A percentile compares a stretch with the other conserved stretches of the same genome.
phyloP scores from a whole-genome alignment of 352 stramenopile species.

The Bremia lactucae region DNA sequence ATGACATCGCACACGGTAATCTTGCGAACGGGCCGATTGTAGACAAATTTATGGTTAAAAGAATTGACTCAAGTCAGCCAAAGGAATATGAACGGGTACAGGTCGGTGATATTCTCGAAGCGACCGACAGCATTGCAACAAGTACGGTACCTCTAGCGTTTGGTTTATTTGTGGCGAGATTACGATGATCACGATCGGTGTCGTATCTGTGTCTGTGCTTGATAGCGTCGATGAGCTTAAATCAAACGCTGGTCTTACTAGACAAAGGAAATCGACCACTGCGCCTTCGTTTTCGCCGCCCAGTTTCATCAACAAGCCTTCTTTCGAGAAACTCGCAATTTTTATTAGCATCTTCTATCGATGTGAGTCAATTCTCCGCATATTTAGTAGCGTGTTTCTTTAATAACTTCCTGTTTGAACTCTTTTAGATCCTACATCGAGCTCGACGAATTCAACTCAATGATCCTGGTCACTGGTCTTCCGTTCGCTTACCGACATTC shows the following conservation, averaged over 20 bases:
- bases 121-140: conserved; percentile 62
- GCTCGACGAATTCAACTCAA: conserved; percentile 52
- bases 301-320: conserved; percentile 5
- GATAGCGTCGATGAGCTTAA: conserved; percentile 48
- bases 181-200: neutral
- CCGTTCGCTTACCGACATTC: conserved; percentile 42
- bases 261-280: conserved; percentile 45
- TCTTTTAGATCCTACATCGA: conserved; percentile 52
- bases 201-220: conserved; percentile 2
- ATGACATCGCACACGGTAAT: conserved; percentile 37
- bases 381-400: neutral
- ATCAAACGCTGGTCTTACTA: conserved; percentile 41
- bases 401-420: neutral
- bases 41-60: conserved; percentile 41
- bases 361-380: conserved; percentile 29
- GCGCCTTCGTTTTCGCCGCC: conserved; percentile 49
- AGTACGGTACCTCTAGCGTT: conserved; percentile 21
- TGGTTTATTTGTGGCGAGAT: neutral
- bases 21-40: conserved; percentile 30
- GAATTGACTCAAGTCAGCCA: conserved; percentile 10
- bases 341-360: conserved; percentile 18
- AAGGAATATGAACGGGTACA: conserved; percentile 35
- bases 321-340: too few relatives aligned
- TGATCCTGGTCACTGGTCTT: conserved; percentile 54
- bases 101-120: conserved; percentile 58